These are phyloP conservation scores for Coemansia pectinata DNA, from an alignment of 192 early-diverging fungal genomes.

Conservation along the genomic window DNA sequence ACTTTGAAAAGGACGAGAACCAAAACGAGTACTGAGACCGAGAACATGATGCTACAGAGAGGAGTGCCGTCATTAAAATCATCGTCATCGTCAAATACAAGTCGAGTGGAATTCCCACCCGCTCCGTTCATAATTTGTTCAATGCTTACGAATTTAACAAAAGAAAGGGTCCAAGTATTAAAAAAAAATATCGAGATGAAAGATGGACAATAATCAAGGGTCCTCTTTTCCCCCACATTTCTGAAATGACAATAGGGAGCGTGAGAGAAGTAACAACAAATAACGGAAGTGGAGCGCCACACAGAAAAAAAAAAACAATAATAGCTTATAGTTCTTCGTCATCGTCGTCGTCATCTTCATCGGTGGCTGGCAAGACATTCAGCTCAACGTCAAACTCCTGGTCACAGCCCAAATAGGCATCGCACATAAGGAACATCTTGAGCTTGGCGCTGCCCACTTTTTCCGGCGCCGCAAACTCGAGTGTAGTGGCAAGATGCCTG, in stretches of 20 bases:
- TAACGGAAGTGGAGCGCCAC: not conserved
- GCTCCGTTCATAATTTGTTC: constrained; percentile 36
- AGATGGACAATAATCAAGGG: not conserved
- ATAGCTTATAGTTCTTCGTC: constrained; percentile 14
- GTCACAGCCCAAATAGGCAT: constrained; percentile 91
- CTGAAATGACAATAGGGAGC: not conserved
- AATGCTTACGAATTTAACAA: not conserved
- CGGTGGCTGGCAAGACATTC: constrained; percentile 38
- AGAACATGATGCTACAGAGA: constrained; percentile 37
- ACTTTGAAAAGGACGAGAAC: constrained; percentile 39
- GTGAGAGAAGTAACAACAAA: not conserved
- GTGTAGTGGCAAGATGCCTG: constrained; percentile 58
- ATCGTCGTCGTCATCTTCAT: constrained; percentile 43
- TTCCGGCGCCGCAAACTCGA: constrained; percentile 89
- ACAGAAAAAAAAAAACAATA: not conserved
- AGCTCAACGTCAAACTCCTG: constrained; percentile 86
- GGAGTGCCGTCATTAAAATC: constrained; percentile 30
- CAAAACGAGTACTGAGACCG: constrained; percentile 13
- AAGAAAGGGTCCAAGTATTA: not conserved
- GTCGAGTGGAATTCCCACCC: constrained; percentile 46
- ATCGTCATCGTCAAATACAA: constrained; percentile 49
- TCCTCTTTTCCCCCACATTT: not conserved
- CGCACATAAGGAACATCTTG: constrained; percentile 92
- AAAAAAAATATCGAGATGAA: not conserved
- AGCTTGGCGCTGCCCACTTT: constrained; percentile 59